Base-by-base conservation (phyloP, 768 basidiomycete species). In the Amanita muscaria region DNA sequence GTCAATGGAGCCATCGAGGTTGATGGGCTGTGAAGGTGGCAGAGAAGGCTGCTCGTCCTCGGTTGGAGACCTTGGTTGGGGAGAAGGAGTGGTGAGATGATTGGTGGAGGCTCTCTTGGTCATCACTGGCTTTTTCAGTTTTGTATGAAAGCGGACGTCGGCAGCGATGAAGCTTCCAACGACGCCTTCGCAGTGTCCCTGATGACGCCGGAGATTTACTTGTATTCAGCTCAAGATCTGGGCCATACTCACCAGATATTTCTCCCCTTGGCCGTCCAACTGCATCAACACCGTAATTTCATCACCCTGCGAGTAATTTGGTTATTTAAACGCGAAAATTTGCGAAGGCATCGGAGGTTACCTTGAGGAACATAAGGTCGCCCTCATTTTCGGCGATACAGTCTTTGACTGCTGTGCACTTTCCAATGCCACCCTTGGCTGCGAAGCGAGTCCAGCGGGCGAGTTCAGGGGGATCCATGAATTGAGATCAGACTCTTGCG, bases 171-270 rank as follows among this genome's bases (percentile, higher is more conserved):
- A 90, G 4, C 77, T 72, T 8, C 88, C 88, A 2, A 91, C 83
- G 42, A 91, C 84, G 42, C 82, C 88, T 64, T 92, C 88, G 56
- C 88, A 92, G 52, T 81, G 85, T 3, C 89, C 88, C 87, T 88
- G 52, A 0, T 25, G 3, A 18, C 1, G 38, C 16, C 42, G 12
- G 11, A 19, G 14, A 29, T 30, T 24, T 19, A 24, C 23, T 5
- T 10, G 7, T 19, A 12, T 46, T 32, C 27, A 22, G 22, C 45
- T 22, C 12, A 6, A 25, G 11, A 51, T 51, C 21, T 27, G 11
- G 21, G 30, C 22, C 12, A 15, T 15, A 29, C 74, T 46, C 46
- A 88, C 87, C n/a, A 90, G 66, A 60, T 69, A 89, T 7, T 70
- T 38, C 15, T 69, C 76, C 0, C 75, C 70, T 21, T 64, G 56